These are phyloP conservation scores for Obba rivulosa DNA, from an alignment of 768 basidiomycete species.

Conservation along the genomic window DNA sequence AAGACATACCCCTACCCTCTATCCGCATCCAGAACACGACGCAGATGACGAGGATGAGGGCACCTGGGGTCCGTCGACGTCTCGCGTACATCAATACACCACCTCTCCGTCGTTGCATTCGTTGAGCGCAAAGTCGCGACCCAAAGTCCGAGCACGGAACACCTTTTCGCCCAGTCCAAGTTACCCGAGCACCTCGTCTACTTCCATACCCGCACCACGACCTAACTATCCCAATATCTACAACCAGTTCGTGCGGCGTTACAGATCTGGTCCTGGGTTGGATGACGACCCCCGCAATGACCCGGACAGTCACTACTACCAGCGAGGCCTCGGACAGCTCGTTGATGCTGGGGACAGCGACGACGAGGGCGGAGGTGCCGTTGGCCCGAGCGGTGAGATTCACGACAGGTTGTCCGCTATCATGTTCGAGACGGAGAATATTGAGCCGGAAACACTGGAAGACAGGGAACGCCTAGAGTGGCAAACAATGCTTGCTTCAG, in stretches of 20 bases:
- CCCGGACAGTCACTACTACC: constrained; percentile 80
- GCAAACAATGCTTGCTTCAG: constrained; percentile 93
- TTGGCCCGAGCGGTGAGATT: constrained; percentile 38
- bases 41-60: constrained; percentile 45
- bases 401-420: constrained; percentile 49
- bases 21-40: constrained; percentile 56
- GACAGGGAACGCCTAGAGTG: constrained; percentile 87
- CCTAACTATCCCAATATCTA: constrained; percentile 59
- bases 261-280: constrained; percentile 57
- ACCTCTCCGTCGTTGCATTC: constrained; percentile 14
- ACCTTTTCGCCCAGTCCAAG: constrained; percentile 25
- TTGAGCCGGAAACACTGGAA: constrained; percentile 63
- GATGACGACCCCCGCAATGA: constrained; percentile 71
- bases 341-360: constrained; percentile 71
- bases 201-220: constrained; percentile 23
- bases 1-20: constrained; percentile 63
- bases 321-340: constrained; percentile 62
- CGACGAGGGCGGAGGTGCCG: constrained; percentile 57
- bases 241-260: constrained; percentile 74
- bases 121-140: constrained; percentile 19
- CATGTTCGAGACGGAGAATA: constrained; percentile 55
- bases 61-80: constrained; percentile 31
- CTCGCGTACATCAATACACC: constrained; percentile 19
- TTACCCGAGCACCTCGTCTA: constrained; percentile 23
- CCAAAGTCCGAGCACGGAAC: constrained; percentile 24